Evolutionary conservation across 139 green algal species (phyloP).

Genomic region (Edaphochlamys debaryana): DNA sequence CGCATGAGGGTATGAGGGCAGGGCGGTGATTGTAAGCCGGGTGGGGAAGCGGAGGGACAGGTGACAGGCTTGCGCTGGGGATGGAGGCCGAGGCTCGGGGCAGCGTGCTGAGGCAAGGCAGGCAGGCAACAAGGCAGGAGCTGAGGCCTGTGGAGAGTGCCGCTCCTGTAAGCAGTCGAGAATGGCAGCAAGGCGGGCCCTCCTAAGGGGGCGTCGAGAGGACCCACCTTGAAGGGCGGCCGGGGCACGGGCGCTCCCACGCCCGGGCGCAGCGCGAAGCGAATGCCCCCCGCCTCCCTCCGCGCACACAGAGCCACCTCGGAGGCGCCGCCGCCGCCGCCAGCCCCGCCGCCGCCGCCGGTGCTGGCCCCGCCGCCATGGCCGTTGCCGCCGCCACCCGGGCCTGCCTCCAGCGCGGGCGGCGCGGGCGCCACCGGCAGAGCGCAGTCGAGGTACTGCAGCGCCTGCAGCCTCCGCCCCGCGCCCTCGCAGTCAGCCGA

Average conservation of each 20-base stretch:
- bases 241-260: conserved; percentile 64
- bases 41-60: no score
- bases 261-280: conserved; percentile 65
- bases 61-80: no score
- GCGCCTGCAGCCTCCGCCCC: conserved; percentile 77
- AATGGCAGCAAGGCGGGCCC: no score
- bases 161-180: no score
- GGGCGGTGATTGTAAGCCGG: no score
- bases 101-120: no score
- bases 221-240: conserved; percentile 75
- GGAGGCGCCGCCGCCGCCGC: conserved; percentile 2
- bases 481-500: not conserved
- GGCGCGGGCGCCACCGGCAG: conserved; percentile 12
- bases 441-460: conserved; percentile 78
- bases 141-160: no score
- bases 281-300: not conserved
- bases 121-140: no score
- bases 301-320: conserved; percentile 12
- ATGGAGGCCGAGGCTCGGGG: no score
- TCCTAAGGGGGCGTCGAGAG: no score
- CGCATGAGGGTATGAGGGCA: no score
- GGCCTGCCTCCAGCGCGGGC: not conserved
- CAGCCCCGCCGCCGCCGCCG: not conserved
- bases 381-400: not conserved
- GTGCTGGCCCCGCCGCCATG: not conserved